A percentile compares a stretch with the other conserved stretches of the same genome.
phyloP scores from a whole-genome alignment of 352 stramenopile genomes.

The Globisporangium recalcitrans region DNA sequence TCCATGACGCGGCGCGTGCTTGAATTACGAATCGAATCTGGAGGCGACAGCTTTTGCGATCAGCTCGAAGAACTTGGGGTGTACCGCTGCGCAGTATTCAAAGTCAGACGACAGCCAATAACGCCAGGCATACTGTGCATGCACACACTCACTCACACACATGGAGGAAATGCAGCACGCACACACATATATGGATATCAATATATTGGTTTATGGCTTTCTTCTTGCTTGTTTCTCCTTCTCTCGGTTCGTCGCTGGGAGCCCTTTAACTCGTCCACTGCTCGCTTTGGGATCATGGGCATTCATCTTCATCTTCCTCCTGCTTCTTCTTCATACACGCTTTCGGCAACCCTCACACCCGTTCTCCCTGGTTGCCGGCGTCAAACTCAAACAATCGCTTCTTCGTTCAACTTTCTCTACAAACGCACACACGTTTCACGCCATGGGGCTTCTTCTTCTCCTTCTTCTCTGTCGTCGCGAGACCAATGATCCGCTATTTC shows the following conservation, averaged over 20 bases:
- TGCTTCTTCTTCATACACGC: conserved; percentile 7
- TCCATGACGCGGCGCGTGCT: conserved; percentile 3
- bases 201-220: conserved; percentile 12
- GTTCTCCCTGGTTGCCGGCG: neutral
- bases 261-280: conserved; percentile 6
- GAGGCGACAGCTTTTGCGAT: neutral
- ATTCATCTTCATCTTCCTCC: conserved; percentile 2
- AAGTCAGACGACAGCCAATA: neutral
- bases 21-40: neutral
- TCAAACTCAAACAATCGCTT: conserved; percentile 7
- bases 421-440: conserved; percentile 7
- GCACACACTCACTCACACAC: too few relatives aligned
- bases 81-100: neutral
- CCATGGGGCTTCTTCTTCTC: neutral
- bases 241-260: neutral
- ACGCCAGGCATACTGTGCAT: too few relatives aligned
- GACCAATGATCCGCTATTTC: conserved; percentile 8
- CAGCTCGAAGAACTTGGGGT: neutral
- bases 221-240: neutral
- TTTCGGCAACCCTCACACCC: neutral
- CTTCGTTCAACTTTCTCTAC: conserved; percentile 1
- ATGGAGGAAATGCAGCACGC: neutral
- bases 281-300: conserved; percentile 2
- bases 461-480: neutral
- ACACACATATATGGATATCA: neutral